A percentile compares a stretch with the other conserved stretches of the same genome.
Evolutionary conservation across 2,329 filamentous ascomycete genomes (phyloP).

Genomic region (Nemania sp.): DNA sequence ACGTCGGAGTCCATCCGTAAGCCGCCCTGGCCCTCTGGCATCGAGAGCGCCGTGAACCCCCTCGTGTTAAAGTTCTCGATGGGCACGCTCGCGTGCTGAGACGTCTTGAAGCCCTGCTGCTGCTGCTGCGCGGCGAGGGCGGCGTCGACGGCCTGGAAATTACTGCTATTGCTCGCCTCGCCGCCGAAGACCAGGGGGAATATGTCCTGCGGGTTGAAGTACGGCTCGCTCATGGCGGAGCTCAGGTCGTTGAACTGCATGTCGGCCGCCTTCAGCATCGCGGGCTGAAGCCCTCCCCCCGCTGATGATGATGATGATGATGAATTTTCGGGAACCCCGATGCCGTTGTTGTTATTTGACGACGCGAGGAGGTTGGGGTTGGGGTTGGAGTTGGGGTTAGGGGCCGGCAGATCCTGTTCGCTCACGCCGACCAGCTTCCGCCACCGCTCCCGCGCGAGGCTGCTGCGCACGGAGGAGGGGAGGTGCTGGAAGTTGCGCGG

Average conservation of each 20-base stretch:
- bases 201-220: constrained; percentile 44
- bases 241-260: constrained; percentile 41
- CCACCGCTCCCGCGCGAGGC: constrained; percentile 58
- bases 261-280: constrained; percentile 15
- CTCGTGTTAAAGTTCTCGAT: constrained; percentile 26
- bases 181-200: constrained; percentile 35
- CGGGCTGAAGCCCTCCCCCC: neutral
- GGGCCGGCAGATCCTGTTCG: constrained; percentile 32
- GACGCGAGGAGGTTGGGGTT: neutral
- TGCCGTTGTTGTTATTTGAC: neutral
- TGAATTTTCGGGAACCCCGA: neutral
- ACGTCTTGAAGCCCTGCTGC: constrained; percentile 21
- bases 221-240: constrained; percentile 45
- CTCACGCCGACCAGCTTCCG: constrained; percentile 50
- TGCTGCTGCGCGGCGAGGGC: constrained; percentile 22
- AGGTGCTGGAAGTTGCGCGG: constrained; percentile 54
- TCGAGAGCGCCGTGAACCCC: constrained; percentile 9
- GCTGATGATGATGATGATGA: no score
- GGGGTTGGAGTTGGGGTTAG: no score
- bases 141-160: constrained; percentile 17
- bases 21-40: neutral
- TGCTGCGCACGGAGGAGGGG: constrained; percentile 51
- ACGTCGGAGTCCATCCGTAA: constrained; percentile 5
- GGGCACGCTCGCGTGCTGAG: constrained; percentile 17
- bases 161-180: neutral